Evolutionary conservation across 2,329 filamentous ascomycete species (phyloP).

Genomic region (Trichoderma sp.): DNA sequence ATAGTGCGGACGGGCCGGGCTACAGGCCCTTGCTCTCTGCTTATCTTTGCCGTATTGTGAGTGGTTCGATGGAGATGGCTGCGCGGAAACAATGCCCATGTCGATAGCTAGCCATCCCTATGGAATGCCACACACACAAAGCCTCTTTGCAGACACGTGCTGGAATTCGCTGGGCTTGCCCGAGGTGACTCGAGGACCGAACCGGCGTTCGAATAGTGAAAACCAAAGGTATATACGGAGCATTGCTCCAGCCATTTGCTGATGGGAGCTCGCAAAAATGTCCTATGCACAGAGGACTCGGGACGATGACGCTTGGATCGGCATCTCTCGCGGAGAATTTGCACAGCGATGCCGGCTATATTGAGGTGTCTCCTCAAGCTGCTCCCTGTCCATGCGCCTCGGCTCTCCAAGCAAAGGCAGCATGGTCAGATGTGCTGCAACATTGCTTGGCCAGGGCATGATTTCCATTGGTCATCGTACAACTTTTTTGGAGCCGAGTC

Average conservation of each 20-base stretch:
- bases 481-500: background rate
- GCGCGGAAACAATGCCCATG: background rate
- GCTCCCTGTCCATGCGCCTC: background rate
- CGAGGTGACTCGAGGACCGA: background rate
- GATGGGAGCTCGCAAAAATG: background rate
- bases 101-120: background rate
- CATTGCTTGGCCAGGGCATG: background rate
- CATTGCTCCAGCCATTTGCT: background rate
- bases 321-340: slow-evolving; percentile 11
- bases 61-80: slow-evolving; percentile 1
- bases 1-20: slow-evolving; percentile 17
- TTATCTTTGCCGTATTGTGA: slow-evolving; percentile 24
- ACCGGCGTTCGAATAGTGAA: background rate
- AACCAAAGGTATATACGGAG: too few species aligned
- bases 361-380: background rate
- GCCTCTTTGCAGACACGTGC: background rate
- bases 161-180: background rate
- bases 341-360: background rate
- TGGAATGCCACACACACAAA: background rate
- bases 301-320: slow-evolving; percentile 15
- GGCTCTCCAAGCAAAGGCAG: background rate
- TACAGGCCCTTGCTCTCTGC: slow-evolving; percentile 13
- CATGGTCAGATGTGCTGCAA: background rate
- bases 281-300: background rate
- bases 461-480: slow-evolving; percentile 3